Evolutionary conservation across 78 protist species (phyloP), one percentile per base, ranked within the genome.

Genomic region (Isochrysis galbana): DNA sequence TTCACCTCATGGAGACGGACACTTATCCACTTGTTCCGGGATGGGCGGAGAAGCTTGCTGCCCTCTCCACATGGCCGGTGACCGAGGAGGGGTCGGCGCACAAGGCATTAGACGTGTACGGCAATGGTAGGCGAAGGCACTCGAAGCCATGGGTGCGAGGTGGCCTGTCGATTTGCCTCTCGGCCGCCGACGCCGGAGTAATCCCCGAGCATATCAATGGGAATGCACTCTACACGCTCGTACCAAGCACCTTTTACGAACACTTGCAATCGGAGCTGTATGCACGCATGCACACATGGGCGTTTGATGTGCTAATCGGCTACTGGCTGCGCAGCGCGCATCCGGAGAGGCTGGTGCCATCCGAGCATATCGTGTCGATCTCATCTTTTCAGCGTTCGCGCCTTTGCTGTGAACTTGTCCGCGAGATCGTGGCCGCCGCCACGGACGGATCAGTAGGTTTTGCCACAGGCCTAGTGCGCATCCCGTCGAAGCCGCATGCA

Each of bases 1-100:
- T 72, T 17, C 82, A 72, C 44, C 82, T 72, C 32, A 72, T 72
- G 82, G 82, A 72, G 41, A 72, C 42, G 32, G 82, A 72, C 42
- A 34, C 74, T 10, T 61, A 61, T 32, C 74, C 74, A 32, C 74
- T 72, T 41, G 1, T 34, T 3, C 82, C 82, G 11, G 3, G 17
- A 5, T 72, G 44, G 44, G 82, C 82, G 32, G 11, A 1, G 17
- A 1, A 19, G 82, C 17, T 72, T 1, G 82, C 36, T 14, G 82
- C 36, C 44, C 44, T 72, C 42, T 36, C 82, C 44, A 23, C 36
- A 11, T n/a, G 11, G 61, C 61, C 61, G 7, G 29, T 51, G 29
- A 14, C 61, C 61, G 61, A 51, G 29, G 61, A 14, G 61, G n/a
- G n/a, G n/a, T n/a, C n/a, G n/a, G n/a, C n/a, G n/a, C n/a, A n/a